Base-by-base conservation (phyloP, 2,329 filamentous ascomycete genomes). In the Rhytidhysteron rufulum region DNA sequence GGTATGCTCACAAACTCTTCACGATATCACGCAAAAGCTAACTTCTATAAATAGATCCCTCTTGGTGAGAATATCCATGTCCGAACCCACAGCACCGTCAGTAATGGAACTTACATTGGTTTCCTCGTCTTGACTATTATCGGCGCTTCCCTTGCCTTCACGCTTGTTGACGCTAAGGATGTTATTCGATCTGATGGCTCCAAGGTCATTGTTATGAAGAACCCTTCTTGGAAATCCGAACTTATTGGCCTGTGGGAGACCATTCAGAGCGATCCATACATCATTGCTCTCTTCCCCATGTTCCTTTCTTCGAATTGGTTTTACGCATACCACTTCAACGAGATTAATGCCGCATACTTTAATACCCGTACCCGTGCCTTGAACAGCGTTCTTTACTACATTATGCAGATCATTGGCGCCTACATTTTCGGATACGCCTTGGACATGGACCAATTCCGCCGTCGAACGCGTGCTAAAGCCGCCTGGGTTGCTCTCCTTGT, bases 151-250 rank as follows among this genome's bases (percentile, higher is more conserved):
- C 71, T 95, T 2, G 79, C 85, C 21, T 80, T 86, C 57, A 71
- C 75, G 30, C 76, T 95, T 4, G 80, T 80, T 55, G 80, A 93
- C 55, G 85, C 86, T 27, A 78, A 78, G 51, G 77, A 80, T 40
- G 78, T 95, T 47, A 71, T 86, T 49, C 87, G 89, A 45, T 72
- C 77, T 27, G 88, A 95, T 60, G 87, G 88, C 43, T 85, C 85
- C 42, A 70, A 80, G 43, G 82, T 95, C 58, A 88, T 95, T 47
- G 68, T 90, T 47, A 94, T 91, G 85, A 91, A 93, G 72, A 86
- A 94, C 66, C 89, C 89, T 3, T 86, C 85, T 37, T 94, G 86
- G 86, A 79, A 80, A 57, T 83, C 85, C 3, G 89, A 95, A 67
- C 66, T 95, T 45, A 48, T 77, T 15, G 89, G 89, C 40, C 78